These are phyloP conservation scores for Salix arbutifolia DNA, from an alignment of 345 rosid species.

Conservation along the genomic window DNA sequence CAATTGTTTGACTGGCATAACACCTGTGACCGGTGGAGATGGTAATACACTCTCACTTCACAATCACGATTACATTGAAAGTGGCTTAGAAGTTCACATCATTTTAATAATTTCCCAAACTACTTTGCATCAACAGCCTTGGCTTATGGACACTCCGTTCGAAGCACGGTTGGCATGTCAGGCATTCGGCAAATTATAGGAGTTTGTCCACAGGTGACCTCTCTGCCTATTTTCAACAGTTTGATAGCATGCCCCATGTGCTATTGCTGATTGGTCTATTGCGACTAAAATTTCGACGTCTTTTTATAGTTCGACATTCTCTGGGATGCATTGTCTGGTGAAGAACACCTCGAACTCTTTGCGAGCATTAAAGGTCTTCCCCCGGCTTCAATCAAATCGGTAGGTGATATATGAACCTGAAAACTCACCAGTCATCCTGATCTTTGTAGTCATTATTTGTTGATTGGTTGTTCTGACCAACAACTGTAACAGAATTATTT, in stretches of 20 bases:
- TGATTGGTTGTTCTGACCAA: neutral
- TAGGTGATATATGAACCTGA: conserved; percentile 25
- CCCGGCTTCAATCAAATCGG: conserved; percentile 51
- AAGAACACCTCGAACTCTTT: conserved; percentile 82
- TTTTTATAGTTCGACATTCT: conserved; percentile 72
- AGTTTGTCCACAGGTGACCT: conserved; percentile 87
- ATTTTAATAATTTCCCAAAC: neutral
- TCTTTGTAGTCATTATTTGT: neutral
- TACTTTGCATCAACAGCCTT: conserved; percentile 45
- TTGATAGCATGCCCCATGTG: conserved; percentile 6
- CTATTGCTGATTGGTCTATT: neutral
- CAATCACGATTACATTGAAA: neutral
- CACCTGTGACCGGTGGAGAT: conserved; percentile 77
- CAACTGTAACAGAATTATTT: neutral
- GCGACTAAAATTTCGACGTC: conserved; percentile 8
- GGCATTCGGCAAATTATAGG: conserved; percentile 70
- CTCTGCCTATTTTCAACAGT: neutral
- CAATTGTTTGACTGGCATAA: conserved; percentile 78
- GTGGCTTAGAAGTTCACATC: neutral
- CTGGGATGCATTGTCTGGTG: conserved; percentile 83
- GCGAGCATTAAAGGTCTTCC: conserved; percentile 76
- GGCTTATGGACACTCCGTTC: conserved; percentile 66
- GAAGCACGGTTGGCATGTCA: conserved; percentile 83
- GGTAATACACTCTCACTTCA: conserved; percentile 38
- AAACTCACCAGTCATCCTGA: neutral